Evolutionary conservation across 164 flowering plant genomes (phyloP).

Genomic region (Brasenia schreberi): DNA sequence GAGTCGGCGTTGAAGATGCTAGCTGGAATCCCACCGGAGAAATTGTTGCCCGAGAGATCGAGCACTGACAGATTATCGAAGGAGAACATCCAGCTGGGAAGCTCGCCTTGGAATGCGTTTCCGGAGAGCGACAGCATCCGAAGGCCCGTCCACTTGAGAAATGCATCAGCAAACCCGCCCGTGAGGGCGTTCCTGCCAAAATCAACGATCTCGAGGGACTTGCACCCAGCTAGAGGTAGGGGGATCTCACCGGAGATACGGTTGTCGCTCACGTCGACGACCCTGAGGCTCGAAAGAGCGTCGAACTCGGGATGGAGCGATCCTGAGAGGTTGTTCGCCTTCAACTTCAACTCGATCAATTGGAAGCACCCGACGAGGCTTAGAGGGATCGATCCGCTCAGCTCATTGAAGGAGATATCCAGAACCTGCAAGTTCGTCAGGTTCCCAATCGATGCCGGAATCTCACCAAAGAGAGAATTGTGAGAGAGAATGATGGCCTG

Average conservation of each 20-base stretch:
- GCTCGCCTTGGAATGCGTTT: constrained; percentile 55
- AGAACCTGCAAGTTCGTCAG: constrained; percentile 83
- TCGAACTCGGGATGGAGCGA: constrained; percentile 84
- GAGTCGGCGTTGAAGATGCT: constrained; percentile 52
- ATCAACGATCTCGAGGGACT: constrained; percentile 80
- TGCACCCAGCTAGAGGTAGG: constrained; percentile 84
- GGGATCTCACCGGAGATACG: constrained; percentile 80
- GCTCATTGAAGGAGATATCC: constrained; percentile 62
- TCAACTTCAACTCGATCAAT: constrained; percentile 62
- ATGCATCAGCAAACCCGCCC: constrained; percentile 65
- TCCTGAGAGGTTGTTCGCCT: constrained; percentile 71
- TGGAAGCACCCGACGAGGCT: constrained; percentile 91
- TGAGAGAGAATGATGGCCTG: constrained; percentile 78
- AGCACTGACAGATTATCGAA: constrained; percentile 45
- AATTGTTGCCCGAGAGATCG: constrained; percentile 63
- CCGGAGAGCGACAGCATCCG: constrained; percentile 57
- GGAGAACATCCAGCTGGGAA: constrained; percentile 72
- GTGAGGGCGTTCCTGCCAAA: constrained; percentile 72
- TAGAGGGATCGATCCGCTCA: constrained; percentile 73
- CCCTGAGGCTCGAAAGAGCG: constrained; percentile 72
- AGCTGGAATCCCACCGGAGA: constrained; percentile 69
- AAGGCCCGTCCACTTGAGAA: constrained; percentile 74
- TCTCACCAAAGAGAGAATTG: constrained; percentile 61
- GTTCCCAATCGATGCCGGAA: constrained; percentile 79
- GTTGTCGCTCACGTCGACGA: constrained; percentile 72